Base-by-base conservation (phyloP, 129 eudicot species). In the Silybum marianum region DNA sequence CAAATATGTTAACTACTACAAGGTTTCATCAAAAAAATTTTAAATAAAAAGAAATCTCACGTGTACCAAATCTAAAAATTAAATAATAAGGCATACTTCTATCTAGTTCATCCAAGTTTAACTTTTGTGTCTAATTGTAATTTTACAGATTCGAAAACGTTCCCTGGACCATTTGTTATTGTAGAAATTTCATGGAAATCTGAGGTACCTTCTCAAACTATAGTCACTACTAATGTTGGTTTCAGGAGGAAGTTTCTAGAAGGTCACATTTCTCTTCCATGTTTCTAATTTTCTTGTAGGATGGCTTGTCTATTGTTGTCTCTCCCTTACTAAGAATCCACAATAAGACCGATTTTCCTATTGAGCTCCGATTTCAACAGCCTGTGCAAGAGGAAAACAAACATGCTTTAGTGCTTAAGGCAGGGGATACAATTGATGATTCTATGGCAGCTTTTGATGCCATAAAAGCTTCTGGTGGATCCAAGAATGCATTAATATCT, bases 401-500 rank as follows among this genome's bases (percentile, higher is more conserved):
- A 11, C 87, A 85, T 70, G 99, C 92, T 82, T 84, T 96, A 34
- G 46, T 84, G 44, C 89, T 96, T 38, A 86, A 88, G 69, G 86
- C 87, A 21, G 96, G 97, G 68, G 95, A 88, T 72, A 54, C 90
- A 68, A 66, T 93, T 78, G 98, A 96, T 85, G 99, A 96, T 83
- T 83, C 97, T 23, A 82, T 86, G 85, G 90, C 95, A 76, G 92
- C 99, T 80, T 96, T 96, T 84, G 85, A 88, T 87, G 99, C 92
- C 13, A 79, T 86, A 26, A 88, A 87, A 78, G 74, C 87, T 82
- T 82, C 91, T 51, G 99, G 98, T 76, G 98, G 96, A 80, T 36
- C 81, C 25, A 93, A 88, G 85, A 93, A 93, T 87, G 93, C 93
- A 26, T 80, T 96, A 81, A 71, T 80, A 68, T 91, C 99, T 79